Evolutionary conservation across 768 basidiomycete genomes (phyloP).

Genomic region (Xerocomellus dryophilus): DNA sequence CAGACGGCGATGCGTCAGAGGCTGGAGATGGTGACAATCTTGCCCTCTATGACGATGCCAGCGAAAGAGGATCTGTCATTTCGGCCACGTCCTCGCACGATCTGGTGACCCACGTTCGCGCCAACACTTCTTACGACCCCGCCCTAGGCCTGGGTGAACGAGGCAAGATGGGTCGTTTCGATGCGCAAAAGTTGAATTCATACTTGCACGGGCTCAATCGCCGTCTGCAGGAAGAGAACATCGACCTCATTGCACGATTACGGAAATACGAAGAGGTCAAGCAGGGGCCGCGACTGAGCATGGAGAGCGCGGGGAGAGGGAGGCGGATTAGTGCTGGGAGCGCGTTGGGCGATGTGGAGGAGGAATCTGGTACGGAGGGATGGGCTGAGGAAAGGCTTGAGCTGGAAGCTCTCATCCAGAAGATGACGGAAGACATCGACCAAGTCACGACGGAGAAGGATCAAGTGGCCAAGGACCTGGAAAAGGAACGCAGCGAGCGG

Average conservation of each 20-base stretch:
- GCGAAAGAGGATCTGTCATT: slow-evolving; percentile 65
- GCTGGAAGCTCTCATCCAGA: slow-evolving; percentile 46
- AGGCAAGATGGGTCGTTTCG: slow-evolving; percentile 73
- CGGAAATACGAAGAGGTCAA: slow-evolving; percentile 50
- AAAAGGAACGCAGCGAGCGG: slow-evolving; percentile 56
- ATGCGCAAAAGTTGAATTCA: slow-evolving; percentile 79
- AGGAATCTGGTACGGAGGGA: slow-evolving; percentile 59
- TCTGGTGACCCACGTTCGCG: slow-evolving; percentile 71
- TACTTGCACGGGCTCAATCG: slow-evolving; percentile 86
- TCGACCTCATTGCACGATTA: slow-evolving; percentile 55
- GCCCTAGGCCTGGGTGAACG: slow-evolving; percentile 69
- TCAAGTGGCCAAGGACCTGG: slow-evolving; percentile 44
- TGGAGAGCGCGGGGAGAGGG: slow-evolving; percentile 33
- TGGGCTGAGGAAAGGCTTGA: slow-evolving; percentile 71
- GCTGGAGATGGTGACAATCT: slow-evolving; percentile 23
- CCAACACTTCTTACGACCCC: slow-evolving; percentile 87
- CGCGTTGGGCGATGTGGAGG: slow-evolving; percentile 57
- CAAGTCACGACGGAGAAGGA: slow-evolving; percentile 47
- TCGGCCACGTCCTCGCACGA: slow-evolving; percentile 89
- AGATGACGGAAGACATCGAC: slow-evolving; percentile 32
- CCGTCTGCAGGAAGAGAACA: slow-evolving; percentile 82
- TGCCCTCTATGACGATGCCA: slow-evolving; percentile 40
- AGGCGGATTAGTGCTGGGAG: slow-evolving; percentile 53
- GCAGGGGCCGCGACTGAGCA: slow-evolving; percentile 26
- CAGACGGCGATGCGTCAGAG: slow-evolving; percentile 35